Conservation (phyloP, 192 early-diverging fungal species). For the Coemansia sp. region DNA sequence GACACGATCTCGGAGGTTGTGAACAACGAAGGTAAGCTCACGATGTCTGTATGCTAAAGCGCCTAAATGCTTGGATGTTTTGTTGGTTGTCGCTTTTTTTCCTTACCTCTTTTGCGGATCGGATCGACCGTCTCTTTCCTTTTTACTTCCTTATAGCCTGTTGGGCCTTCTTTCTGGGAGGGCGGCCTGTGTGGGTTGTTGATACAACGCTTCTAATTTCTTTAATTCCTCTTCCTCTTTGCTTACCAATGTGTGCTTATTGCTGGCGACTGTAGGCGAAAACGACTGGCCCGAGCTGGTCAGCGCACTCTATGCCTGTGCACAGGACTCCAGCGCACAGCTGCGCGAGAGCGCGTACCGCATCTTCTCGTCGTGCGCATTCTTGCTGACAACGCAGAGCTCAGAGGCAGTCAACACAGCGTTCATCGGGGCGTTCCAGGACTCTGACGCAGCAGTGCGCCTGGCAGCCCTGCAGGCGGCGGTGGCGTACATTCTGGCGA, state of each 20-base stretch:
- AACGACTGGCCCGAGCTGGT: slow-evolving; percentile 78
- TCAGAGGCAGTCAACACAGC: slow-evolving; percentile 68
- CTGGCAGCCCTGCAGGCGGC: slow-evolving; percentile 75
- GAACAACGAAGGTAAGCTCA: slow-evolving; percentile 55
- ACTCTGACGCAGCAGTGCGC: slow-evolving; percentile 67
- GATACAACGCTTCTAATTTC: not conserved
- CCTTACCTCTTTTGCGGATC: not conserved
- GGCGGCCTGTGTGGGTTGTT: not conserved
- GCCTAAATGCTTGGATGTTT: not conserved
- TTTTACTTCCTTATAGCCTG: not conserved
- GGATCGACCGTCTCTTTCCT: not conserved
- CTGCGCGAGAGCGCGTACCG: slow-evolving; percentile 89
- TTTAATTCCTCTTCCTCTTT: not conserved
- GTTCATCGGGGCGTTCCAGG: slow-evolving; percentile 72
- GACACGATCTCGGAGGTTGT: slow-evolving; percentile 92
- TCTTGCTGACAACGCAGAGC: slow-evolving; percentile 72
- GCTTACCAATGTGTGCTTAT: not conserved
- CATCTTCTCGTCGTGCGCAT: slow-evolving; percentile 82
- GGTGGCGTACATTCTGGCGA: slow-evolving; percentile 73
- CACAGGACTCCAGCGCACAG: slow-evolving; percentile 69
- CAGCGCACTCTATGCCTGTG: slow-evolving; percentile 76
- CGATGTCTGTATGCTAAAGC: too few species aligned
- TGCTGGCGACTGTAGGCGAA: slow-evolving; percentile 12
- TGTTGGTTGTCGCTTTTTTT: not conserved
- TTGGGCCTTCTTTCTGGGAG: too few species aligned